phyloP scores from a whole-genome alignment of 2,329 filamentous ascomycete genomes.

The Esteya vermicola region DNA sequence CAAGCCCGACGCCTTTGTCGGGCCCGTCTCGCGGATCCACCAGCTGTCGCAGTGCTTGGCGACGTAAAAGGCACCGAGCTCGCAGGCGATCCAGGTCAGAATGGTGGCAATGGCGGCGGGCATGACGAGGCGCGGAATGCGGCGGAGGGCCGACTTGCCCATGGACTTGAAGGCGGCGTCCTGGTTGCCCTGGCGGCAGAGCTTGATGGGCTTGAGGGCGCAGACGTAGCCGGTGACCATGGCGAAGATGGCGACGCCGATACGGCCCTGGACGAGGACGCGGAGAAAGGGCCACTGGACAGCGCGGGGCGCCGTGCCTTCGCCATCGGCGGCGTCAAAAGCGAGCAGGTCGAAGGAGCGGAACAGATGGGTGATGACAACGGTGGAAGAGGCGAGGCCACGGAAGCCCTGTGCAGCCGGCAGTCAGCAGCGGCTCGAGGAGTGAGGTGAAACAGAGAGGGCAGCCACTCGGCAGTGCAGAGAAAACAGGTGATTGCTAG shows the following conservation, averaged over 20 bases:
- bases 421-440: neutral
- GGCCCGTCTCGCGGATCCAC: slow-evolving; percentile 39
- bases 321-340: slow-evolving; percentile 25
- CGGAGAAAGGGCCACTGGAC: slow-evolving; percentile 46
- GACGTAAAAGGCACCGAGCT: slow-evolving; percentile 42
- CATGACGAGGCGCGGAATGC: slow-evolving; percentile 42
- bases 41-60: slow-evolving; percentile 42
- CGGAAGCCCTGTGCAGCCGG: slow-evolving; percentile 31
- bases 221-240: slow-evolving; percentile 52
- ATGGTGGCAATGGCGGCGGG: slow-evolving; percentile 40
- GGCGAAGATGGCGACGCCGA: slow-evolving; percentile 53
- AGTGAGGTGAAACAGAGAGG: neutral
- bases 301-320: slow-evolving; percentile 29
- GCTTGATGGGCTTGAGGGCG: slow-evolving; percentile 43
- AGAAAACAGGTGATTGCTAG: too few species aligned
- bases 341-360: slow-evolving; percentile 35
- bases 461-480: too few species aligned
- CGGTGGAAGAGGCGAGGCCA: slow-evolving; percentile 37
- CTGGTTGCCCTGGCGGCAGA: slow-evolving; percentile 37
- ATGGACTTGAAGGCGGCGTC: slow-evolving; percentile 38
- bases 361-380: slow-evolving; percentile 39
- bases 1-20: slow-evolving; percentile 23
- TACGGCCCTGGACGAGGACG: slow-evolving; percentile 44
- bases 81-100: slow-evolving; percentile 36
- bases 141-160: slow-evolving; percentile 41